Percentiles rank a stretch among this genome's conserved stretches.
Conservation (phyloP, 495 filamentous ascomycete species). For the Articulospora tetracladia region DNA sequence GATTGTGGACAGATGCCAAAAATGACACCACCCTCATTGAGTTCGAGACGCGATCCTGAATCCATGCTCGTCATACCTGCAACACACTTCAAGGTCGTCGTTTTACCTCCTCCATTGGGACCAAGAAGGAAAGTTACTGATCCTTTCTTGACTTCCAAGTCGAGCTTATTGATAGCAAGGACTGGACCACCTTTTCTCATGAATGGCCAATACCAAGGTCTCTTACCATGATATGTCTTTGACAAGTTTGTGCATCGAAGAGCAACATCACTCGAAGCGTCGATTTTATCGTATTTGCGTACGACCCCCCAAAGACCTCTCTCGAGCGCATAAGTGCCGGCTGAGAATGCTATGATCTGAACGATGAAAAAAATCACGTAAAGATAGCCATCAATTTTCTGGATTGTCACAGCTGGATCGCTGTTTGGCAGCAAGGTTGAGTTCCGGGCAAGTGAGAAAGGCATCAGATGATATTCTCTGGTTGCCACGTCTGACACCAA, state of each 20-base stretch:
- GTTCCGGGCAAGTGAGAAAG: conserved; percentile 4
- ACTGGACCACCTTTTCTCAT: conserved; percentile 21
- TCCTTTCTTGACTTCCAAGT: conserved; percentile 70
- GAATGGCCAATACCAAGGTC: conserved; percentile 21
- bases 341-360: conserved; percentile 17
- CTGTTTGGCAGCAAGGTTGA: background rate
- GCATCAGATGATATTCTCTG: conserved; percentile 8
- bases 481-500: conserved; percentile 17
- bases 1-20: conserved; percentile 77
- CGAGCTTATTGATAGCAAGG: conserved; percentile 71
- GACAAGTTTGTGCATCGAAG: conserved; percentile 20
- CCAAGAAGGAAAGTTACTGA: conserved; percentile 77
- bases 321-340: conserved; percentile 18
- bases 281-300: conserved; percentile 15
- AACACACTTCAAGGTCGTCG: conserved; percentile 59
- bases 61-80: conserved; percentile 56
- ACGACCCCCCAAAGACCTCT: conserved; percentile 16
- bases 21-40: conserved; percentile 54
- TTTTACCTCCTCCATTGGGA: conserved; percentile 86
- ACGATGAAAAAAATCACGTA: conserved; percentile 22
- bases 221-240: conserved; percentile 20
- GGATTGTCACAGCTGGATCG: background rate
- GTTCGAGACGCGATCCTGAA: conserved; percentile 61
- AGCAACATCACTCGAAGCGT: conserved; percentile 19
- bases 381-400: conserved; percentile 19